Conservation (phyloP, 768 basidiomycete genomes). For the Termitomyces sp. region DNA sequence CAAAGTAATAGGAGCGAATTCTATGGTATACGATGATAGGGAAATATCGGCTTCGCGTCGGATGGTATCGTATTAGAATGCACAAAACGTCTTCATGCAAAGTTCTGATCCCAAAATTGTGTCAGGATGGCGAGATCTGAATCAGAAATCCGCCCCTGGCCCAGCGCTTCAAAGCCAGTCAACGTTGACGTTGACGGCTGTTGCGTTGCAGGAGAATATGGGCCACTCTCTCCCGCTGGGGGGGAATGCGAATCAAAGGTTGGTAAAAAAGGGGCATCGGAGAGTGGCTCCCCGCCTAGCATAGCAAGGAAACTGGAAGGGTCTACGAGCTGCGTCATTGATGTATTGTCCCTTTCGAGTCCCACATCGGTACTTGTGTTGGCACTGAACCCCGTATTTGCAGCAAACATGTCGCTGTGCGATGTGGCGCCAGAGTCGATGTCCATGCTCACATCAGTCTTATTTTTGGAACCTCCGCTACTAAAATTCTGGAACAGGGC, state of each 20-base stretch:
- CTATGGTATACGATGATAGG: no score
- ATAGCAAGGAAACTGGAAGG: constrained; percentile 33
- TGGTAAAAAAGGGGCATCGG: constrained; percentile 34
- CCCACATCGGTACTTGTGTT: not conserved
- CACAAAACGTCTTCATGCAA: not conserved
- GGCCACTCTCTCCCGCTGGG: not conserved
- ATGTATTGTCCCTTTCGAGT: not conserved
- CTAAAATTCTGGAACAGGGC: constrained; percentile 2
- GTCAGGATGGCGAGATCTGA: constrained; percentile 15
- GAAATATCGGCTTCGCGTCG: no score
- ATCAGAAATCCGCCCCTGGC: constrained; percentile 7
- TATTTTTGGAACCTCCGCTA: not conserved
- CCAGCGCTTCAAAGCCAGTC: not conserved
- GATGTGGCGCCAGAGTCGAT: constrained; percentile 3
- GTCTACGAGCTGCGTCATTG: constrained; percentile 18
- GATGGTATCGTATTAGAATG: no score
- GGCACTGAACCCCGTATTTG: not conserved
- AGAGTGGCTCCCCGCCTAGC: constrained; percentile 37
- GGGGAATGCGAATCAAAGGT: constrained; percentile 16
- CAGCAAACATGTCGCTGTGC: not conserved
- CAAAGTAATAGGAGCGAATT: no score
- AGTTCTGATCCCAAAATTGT: constrained; percentile 17
- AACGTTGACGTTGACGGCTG: not conserved
- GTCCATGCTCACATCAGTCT: constrained; percentile 1
- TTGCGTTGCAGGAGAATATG: constrained; percentile 6